Conservation (phyloP, 306 rosid species). For the Cucurbita argyrosperma region DNA sequence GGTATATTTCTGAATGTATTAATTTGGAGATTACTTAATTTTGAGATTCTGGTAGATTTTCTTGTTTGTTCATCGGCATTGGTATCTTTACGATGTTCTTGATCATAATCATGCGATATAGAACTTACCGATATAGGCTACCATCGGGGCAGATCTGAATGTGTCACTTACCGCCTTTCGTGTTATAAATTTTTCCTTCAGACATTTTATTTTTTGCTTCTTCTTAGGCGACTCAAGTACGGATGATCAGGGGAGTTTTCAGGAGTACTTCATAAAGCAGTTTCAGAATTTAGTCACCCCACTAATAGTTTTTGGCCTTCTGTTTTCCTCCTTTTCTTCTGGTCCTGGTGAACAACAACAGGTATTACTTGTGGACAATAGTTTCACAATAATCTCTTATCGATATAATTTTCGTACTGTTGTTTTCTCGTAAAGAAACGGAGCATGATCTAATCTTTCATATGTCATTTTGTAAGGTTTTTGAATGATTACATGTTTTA, state of each 20-base stretch:
- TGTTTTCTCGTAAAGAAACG: neutral
- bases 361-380: constrained; percentile 20
- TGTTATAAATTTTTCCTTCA: neutral
- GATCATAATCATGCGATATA: neutral
- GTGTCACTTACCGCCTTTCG: neutral
- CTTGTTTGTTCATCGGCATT: neutral
- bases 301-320: constrained; percentile 40
- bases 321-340: constrained; percentile 38
- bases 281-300: constrained; percentile 42
- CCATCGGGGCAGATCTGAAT: neutral
- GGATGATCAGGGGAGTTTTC: constrained; percentile 46
- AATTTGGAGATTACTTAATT: neutral
- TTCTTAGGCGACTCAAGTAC: constrained; percentile 59
- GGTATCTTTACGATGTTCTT: neutral
- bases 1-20: neutral
- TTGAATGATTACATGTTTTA: neutral
- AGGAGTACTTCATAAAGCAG: constrained; percentile 40
- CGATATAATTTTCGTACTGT: no score
- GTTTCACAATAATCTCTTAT: neutral
- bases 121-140: neutral
- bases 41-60: neutral
- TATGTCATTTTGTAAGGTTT: neutral
- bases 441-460: neutral
- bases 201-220: neutral
- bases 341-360: constrained; percentile 58